phyloP scores from a whole-genome alignment of 176 grass and related monocot species.

The Oryza punctata region DNA sequence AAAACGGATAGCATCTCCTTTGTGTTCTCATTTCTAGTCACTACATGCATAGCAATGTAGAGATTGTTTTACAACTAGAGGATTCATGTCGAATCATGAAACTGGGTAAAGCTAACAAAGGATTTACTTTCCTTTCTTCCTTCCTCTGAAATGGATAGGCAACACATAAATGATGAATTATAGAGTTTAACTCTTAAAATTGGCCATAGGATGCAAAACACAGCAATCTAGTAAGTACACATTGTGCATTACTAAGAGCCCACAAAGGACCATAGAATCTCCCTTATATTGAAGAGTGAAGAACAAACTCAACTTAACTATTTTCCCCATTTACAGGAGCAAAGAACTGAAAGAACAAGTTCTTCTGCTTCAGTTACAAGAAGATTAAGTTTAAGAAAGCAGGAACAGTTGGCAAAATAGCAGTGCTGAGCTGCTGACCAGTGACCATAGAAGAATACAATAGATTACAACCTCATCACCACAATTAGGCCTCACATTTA shows the following conservation, averaged over 20 bases:
- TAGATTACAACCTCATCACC: background rate
- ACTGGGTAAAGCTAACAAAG: background rate
- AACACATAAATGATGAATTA: background rate
- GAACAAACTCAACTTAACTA: slow-evolving; percentile 1
- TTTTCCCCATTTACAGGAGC: background rate
- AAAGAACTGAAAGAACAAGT: background rate
- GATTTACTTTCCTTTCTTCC: slow-evolving; percentile 12
- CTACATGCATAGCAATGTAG: slow-evolving; percentile 3
- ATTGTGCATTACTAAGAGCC: background rate
- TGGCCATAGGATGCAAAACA: background rate
- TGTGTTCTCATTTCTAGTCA: background rate
- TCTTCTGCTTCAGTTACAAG: background rate
- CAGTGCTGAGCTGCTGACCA: no score
- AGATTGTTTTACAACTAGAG: background rate
- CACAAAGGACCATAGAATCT: background rate
- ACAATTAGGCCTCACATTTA: background rate
- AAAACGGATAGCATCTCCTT: background rate
- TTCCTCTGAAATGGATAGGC: slow-evolving; percentile 2
- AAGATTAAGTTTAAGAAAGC: background rate
- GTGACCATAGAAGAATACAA: background rate
- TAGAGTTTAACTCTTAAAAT: background rate
- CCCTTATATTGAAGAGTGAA: background rate
- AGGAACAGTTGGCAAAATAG: background rate
- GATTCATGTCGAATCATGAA: slow-evolving; percentile 9
- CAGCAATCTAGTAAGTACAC: background rate